phyloP scores from a whole-genome alignment of 306 rosid genomes.

The Rosa chinensis region DNA sequence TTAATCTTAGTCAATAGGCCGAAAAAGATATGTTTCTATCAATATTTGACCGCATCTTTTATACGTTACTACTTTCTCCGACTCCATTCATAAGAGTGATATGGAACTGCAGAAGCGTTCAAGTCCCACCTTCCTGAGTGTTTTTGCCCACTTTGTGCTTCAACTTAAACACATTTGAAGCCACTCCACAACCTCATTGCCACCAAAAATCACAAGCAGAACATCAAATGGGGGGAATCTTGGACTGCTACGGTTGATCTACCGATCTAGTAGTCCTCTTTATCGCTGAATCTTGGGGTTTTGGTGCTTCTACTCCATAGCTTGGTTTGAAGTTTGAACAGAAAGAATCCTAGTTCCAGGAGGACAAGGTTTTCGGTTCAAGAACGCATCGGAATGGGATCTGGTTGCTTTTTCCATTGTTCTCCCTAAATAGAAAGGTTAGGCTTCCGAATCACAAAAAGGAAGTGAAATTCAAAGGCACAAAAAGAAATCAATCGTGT shows the following conservation, averaged over 20 bases:
- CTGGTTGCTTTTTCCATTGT: not conserved
- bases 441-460: not conserved
- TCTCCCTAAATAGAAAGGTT: not conserved
- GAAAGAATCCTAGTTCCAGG: not conserved
- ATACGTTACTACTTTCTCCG: not conserved
- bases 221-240: not conserved
- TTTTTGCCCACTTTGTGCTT: not conserved
- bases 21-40: accelerated
- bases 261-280: not conserved
- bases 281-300: not conserved
- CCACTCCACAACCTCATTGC: not conserved
- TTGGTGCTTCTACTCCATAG: not conserved
- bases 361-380: not conserved
- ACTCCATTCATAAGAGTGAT: not conserved
- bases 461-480: not conserved
- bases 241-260: not conserved
- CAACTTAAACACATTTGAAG: not conserved
- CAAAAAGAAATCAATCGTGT: not conserved
- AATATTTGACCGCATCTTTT: accelerated
- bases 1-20: conserved; percentile 15
- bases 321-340: not conserved
- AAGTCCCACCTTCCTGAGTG: no score
- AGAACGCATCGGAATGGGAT: not conserved
- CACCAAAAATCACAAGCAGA: not conserved
- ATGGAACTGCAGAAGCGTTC: not conserved